A percentile compares a stretch with the other conserved stretches of the same genome.
These are phyloP conservation scores for Spathaspora passalidarum DNA, from an alignment of 805 yeast genomes.

Conservation along the genomic window DNA sequence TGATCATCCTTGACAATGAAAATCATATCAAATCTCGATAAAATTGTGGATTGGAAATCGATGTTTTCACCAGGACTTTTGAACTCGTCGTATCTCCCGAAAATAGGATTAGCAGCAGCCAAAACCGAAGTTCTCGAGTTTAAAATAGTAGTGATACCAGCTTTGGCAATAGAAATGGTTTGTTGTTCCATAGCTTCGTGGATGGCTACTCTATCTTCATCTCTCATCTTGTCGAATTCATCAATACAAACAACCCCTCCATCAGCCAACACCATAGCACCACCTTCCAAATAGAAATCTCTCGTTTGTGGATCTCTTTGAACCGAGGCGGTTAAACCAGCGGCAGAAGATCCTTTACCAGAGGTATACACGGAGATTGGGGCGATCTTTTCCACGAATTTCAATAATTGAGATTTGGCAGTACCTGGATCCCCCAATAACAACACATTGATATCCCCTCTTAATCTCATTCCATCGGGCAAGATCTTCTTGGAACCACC, in stretches of 20 bases:
- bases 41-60: conserved; percentile 94
- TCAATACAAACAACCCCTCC: conserved; percentile 99
- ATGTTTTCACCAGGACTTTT: conserved; percentile 97
- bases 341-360: conserved; percentile 99
- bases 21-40: conserved; percentile 98
- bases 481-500: conserved; percentile 91
- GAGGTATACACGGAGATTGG: conserved; percentile 96
- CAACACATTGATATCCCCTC: conserved; percentile 96
- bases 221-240: conserved; percentile 99
- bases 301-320: conserved; percentile 86
- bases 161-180: conserved; percentile 97
- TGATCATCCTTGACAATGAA: conserved; percentile 96
- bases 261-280: conserved; percentile 99
- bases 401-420: conserved; percentile 92
- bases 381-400: conserved; percentile 91
- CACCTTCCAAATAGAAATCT: conserved; percentile 96
- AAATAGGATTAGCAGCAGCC: conserved; percentile 97
- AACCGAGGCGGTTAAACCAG: conserved; percentile 97
- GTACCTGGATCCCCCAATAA: conserved; percentile 98
- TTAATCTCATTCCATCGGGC: conserved; percentile 93
- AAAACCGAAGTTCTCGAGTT: conserved; percentile 95
- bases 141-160: conserved; percentile 95
- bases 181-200: conserved; percentile 99
- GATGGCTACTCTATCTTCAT: conserved; percentile 96
- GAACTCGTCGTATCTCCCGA: conserved; percentile 94